These are phyloP conservation scores for Dryas integrifolia DNA, from an alignment of 331 rosid genomes.

Conservation along the genomic window DNA sequence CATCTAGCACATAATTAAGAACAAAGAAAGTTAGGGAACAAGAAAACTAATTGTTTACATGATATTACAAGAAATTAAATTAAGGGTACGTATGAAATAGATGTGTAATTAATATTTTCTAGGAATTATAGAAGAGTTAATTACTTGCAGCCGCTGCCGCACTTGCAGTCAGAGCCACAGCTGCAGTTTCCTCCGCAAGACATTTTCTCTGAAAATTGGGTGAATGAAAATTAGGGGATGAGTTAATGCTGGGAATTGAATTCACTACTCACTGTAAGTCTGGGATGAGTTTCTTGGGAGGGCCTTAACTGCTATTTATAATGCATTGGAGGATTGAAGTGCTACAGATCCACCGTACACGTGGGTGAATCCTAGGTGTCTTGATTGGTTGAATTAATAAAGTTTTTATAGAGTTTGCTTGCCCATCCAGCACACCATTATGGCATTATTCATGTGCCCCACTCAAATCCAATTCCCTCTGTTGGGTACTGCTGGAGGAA, in stretches of 20 bases:
- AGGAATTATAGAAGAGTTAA: background rate
- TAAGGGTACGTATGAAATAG: no score
- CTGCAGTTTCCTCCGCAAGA: constrained; percentile 34
- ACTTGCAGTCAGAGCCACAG: constrained; percentile 24
- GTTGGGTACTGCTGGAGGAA: no score
- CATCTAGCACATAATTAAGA: constrained; percentile 17
- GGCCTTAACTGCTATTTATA: constrained; percentile 31
- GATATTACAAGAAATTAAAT: no score
- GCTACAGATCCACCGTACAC: constrained; percentile 39
- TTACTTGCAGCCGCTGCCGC: constrained; percentile 34
- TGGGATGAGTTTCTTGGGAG: constrained; percentile 15
- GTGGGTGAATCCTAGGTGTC: constrained; percentile 25
- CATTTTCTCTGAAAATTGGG: constrained; percentile 18
- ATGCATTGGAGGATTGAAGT: background rate
- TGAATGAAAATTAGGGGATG: background rate
- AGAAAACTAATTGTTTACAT: background rate
- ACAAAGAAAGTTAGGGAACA: no score
- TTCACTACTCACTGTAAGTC: no score
- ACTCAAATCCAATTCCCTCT: background rate
- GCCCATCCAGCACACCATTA: background rate
- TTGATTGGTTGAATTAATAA: background rate
- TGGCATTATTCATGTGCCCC: background rate
- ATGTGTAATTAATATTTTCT: no score
- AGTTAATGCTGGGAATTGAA: background rate
- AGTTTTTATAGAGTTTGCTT: background rate